These are phyloP conservation scores for Mayamaea pseudoterrestris DNA, from an alignment of 108 stramenopile genomes.

Conservation along the genomic window DNA sequence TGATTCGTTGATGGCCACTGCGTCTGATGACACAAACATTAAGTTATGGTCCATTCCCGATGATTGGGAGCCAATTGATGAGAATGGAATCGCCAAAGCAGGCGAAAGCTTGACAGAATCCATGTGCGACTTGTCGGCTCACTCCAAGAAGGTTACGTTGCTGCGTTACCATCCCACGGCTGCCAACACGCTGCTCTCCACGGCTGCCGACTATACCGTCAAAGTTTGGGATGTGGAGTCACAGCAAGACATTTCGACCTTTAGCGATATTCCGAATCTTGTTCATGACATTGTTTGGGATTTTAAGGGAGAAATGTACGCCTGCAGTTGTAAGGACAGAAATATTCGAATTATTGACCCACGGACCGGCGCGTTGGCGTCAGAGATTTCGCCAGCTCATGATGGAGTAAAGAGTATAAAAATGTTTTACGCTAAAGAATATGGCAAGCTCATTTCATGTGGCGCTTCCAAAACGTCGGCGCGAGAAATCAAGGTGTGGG, in stretches of 20 bases:
- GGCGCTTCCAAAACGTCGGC: constrained; percentile 85
- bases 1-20: constrained; percentile 87
- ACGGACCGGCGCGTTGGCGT: constrained; percentile 40
- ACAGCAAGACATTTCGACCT: constrained; percentile 42
- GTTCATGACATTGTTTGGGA: constrained; percentile 97
- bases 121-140: constrained; percentile 80
- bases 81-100: constrained; percentile 71
- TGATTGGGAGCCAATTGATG: constrained; percentile 81
- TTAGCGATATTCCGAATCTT: constrained; percentile 64
- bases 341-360: constrained; percentile 82
- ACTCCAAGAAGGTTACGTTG: constrained; percentile 89
- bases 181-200: constrained; percentile 76
- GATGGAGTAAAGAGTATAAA: constrained; percentile 92
- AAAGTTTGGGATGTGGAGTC: constrained; percentile 97
- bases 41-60: constrained; percentile 97
- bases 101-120: constrained; percentile 77
- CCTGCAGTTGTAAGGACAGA: constrained; percentile 94
- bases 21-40: constrained; percentile 89
- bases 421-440: constrained; percentile 72
- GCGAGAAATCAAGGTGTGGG: constrained; percentile 99
- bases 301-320: constrained; percentile 76
- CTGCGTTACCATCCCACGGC: constrained; percentile 92
- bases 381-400: constrained; percentile 62
- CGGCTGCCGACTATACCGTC: constrained; percentile 77
- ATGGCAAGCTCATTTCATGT: constrained; percentile 81